Evolutionary conservation across 1,284 basidiomycete genomes (phyloP).

Genomic region (Boletus semigastroideus): DNA sequence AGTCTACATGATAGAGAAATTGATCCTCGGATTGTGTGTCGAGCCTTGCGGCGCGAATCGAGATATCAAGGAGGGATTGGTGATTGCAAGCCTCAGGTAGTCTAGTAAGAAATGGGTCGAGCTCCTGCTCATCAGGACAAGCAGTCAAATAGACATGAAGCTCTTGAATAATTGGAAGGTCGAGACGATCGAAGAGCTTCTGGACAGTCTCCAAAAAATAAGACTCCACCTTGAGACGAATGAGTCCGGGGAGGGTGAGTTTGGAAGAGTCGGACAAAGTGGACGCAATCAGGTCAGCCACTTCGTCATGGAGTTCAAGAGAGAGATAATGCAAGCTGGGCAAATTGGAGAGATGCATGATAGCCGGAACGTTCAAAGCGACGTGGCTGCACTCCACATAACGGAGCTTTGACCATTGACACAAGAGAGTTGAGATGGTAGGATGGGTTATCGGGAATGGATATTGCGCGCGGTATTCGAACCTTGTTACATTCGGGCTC

Average conservation of each 20-base stretch:
- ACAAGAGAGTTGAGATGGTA: not conserved
- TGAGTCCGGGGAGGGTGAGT: not conserved
- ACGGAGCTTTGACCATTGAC: not conserved
- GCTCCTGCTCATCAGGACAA: too few relatives aligned
- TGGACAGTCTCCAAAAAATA: not conserved
- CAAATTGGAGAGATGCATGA: not conserved
- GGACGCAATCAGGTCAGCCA: not conserved
- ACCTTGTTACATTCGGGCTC: not conserved
- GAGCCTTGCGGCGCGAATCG: not conserved
- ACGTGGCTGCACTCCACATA: not conserved
- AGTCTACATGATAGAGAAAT: too few relatives aligned
- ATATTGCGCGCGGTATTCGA: not conserved
- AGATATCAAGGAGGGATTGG: not conserved
- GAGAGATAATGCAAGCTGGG: not conserved
- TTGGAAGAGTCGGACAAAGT: not conserved
- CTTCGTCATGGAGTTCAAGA: not conserved
- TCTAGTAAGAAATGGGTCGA: not conserved
- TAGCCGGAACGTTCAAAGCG: not conserved
- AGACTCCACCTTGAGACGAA: too few relatives aligned
- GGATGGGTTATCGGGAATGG: not conserved
- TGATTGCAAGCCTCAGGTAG: not conserved
- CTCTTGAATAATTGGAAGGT: not conserved
- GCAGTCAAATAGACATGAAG: fast-evolving
- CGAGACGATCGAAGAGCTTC: not conserved
- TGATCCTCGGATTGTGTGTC: too few relatives aligned